Percentiles rank a stretch among this genome's conserved stretches.
Conservation (phyloP, 2,329 filamentous ascomycete species). For the Sporothrix dimorphospora region DNA sequence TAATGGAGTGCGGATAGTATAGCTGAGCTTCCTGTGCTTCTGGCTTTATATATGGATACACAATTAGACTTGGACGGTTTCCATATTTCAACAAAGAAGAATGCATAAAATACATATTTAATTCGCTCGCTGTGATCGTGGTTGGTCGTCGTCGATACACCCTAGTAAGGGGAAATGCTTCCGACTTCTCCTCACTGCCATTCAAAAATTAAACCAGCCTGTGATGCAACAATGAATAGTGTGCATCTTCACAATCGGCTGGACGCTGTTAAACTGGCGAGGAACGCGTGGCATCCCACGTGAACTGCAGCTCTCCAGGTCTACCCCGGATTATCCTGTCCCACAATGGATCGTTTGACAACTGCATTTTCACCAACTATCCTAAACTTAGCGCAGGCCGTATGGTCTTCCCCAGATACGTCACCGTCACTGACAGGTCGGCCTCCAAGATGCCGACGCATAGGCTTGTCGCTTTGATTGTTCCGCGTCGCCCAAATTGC, state of each 20-base stretch:
- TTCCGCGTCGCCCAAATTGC: conserved; percentile 5
- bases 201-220: not conserved
- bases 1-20: not conserved
- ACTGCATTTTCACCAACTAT: not conserved
- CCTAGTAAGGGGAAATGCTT: not conserved
- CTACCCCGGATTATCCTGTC: not conserved
- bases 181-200: not conserved
- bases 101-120: not conserved
- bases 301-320: not conserved
- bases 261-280: not conserved
- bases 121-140: not conserved
- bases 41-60: too few relatives aligned
- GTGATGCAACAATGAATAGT: not conserved
- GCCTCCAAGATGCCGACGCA: not conserved
- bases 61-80: too few relatives aligned
- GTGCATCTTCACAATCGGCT: not conserved
- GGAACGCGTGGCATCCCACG: not conserved
- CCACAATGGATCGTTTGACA: not conserved
- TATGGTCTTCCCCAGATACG: not conserved
- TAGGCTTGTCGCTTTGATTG: conserved; percentile 3
- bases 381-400: not conserved
- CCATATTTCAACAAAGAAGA: not conserved
- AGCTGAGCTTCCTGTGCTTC: too few relatives aligned
- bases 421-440: not conserved
- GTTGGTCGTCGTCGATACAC: not conserved